Percentiles rank a stretch among this genome's conserved stretches.
These are phyloP conservation scores for Phoenix roebelenii DNA, from an alignment of 176 grass and related monocot species.

Conservation along the genomic window DNA sequence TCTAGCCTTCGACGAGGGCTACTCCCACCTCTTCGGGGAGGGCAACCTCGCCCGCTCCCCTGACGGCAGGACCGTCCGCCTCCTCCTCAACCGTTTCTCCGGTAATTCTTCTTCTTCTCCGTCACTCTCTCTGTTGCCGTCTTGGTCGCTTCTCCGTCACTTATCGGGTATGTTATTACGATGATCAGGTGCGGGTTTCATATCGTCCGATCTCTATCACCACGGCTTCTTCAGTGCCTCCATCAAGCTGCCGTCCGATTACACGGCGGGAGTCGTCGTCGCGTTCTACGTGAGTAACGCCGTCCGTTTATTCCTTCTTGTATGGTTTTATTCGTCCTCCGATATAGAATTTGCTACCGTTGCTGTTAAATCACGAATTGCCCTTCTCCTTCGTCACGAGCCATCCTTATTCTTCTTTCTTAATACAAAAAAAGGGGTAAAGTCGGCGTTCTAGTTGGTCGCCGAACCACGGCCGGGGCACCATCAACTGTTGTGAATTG, in stretches of 20 bases:
- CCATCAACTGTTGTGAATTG: no score
- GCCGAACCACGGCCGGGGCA: no score
- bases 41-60: slow-evolving; percentile 45
- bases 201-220: slow-evolving; percentile 67
- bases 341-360: no score
- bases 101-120: slow-evolving; percentile 20
- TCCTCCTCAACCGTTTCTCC: slow-evolving; percentile 62
- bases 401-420: no score
- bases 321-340: no score
- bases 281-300: slow-evolving; percentile 65
- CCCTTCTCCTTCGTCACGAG: no score
- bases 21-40: slow-evolving; percentile 69
- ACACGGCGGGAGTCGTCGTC: slow-evolving; percentile 78
- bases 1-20: slow-evolving; percentile 51
- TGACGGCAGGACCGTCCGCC: slow-evolving; percentile 38
- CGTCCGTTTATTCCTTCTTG: not conserved
- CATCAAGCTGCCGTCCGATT: slow-evolving; percentile 61
- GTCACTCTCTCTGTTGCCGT: not conserved
- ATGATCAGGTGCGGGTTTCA: slow-evolving; percentile 59
- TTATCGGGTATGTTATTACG: not conserved
- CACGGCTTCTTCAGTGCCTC: slow-evolving; percentile 78
- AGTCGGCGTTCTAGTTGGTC: no score
- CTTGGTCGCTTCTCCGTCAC: not conserved
- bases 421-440: no score
- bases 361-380: no score